Evolutionary conservation across 257 asterid genomes (phyloP).

Genomic region (Echites panduratus): DNA sequence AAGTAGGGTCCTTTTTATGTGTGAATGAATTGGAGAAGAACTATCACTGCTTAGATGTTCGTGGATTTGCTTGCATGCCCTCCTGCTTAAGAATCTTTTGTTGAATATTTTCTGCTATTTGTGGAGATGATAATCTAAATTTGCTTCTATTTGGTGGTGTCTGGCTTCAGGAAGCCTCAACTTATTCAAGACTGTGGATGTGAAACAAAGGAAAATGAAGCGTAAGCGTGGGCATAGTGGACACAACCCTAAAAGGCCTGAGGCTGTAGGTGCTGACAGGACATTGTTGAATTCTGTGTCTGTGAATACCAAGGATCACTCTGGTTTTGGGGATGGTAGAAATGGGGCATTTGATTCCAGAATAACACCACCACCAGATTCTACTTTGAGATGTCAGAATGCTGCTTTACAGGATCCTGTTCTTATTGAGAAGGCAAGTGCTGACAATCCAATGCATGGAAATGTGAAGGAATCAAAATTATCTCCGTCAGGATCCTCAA

Average conservation of each 20-base stretch:
- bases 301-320: constrained; percentile 23
- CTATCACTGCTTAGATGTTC: background rate
- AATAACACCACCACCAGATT: background rate
- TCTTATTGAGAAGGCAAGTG: constrained; percentile 38
- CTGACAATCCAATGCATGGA: constrained; percentile 51
- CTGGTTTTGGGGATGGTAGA: constrained; percentile 27
- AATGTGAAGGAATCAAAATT: constrained; percentile 45
- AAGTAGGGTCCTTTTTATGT: no score
- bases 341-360: no score
- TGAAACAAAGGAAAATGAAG: constrained; percentile 43
- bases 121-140: background rate
- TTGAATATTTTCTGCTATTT: background rate
- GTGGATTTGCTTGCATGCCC: background rate
- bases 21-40: no score
- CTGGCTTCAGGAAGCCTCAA: background rate
- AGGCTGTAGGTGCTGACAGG: constrained; percentile 32
- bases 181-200: background rate
- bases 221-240: constrained; percentile 59
- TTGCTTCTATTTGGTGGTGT: background rate
- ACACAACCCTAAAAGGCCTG: constrained; percentile 54
- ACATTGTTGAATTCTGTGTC: constrained; percentile 39
- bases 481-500: constrained; percentile 40
- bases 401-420: constrained; percentile 22
- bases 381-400: background rate
- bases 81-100: background rate